Evolutionary conservation across 2,329 filamentous ascomycete genomes (phyloP).

Genomic region (Iodosphaeria phyllophila): DNA sequence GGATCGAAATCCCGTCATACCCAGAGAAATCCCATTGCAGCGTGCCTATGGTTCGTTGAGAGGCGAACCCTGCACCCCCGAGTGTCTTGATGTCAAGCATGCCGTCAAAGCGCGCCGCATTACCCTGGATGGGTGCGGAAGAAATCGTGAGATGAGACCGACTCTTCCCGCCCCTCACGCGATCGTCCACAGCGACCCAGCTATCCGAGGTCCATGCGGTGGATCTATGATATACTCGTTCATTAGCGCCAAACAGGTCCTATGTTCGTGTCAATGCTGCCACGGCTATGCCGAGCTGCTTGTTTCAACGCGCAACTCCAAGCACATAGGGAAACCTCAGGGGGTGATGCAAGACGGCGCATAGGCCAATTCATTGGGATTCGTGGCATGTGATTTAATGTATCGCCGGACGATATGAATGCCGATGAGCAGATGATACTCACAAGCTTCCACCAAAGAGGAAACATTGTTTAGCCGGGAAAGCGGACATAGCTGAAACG

Average conservation of each 20-base stretch:
- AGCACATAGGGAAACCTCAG: too few relatives aligned
- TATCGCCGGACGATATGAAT: neutral
- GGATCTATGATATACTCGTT: slow-evolving; percentile 3
- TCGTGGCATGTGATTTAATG: too few relatives aligned
- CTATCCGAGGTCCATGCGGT: slow-evolving; percentile 38
- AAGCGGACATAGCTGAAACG: neutral
- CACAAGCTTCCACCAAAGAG: slow-evolving; percentile 2
- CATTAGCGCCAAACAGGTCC: too few relatives aligned
- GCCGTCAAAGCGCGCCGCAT: slow-evolving; percentile 35
- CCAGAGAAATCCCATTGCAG: slow-evolving; percentile 42
- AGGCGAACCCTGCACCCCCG: slow-evolving; percentile 68
- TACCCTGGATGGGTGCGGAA: slow-evolving; percentile 9
- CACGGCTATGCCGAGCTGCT: too few relatives aligned
- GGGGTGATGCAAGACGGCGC: too few relatives aligned
- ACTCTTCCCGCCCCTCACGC: slow-evolving; percentile 58
- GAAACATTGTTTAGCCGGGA: neutral
- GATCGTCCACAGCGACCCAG: slow-evolving; percentile 57
- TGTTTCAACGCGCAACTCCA: neutral
- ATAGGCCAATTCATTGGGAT: too few relatives aligned
- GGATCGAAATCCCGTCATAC: slow-evolving; percentile 42
- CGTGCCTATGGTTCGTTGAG: slow-evolving; percentile 47
- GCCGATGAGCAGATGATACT: slow-evolving; percentile 1
- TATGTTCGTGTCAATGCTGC: too few relatives aligned
- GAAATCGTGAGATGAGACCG: slow-evolving; percentile 32
- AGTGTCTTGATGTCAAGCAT: slow-evolving; percentile 55